Percentiles rank a stretch among this genome's conserved stretches.
These are phyloP conservation scores for Suillus discolor DNA, from an alignment of 768 basidiomycete species.

Conservation along the genomic window DNA sequence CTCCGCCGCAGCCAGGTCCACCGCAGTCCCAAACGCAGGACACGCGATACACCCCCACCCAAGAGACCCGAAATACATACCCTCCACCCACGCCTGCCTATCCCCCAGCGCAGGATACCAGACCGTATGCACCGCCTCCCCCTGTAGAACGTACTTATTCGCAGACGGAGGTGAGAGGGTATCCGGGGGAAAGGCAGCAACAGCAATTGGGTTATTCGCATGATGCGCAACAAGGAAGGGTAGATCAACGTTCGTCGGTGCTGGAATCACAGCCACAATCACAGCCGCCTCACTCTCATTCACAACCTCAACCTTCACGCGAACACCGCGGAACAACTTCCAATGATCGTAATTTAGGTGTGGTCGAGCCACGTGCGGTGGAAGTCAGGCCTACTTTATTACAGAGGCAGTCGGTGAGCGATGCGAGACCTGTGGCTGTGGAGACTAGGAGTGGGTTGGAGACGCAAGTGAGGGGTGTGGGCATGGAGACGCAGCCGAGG, in stretches of 20 bases:
- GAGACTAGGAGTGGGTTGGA: background rate
- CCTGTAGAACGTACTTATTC: background rate
- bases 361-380: constrained; percentile 4
- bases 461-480: background rate
- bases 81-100: background rate
- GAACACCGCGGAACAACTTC: constrained; percentile 23
- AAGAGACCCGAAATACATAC: background rate
- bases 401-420: background rate
- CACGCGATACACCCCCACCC: background rate
- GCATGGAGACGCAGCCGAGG: background rate
- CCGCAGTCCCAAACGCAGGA: constrained; percentile 28
- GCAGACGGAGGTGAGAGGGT: background rate
- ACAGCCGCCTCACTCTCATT: constrained; percentile 16
- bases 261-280: constrained; percentile 12
- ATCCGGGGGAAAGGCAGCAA: constrained; percentile 1
- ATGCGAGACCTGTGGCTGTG: background rate
- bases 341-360: constrained; percentile 24
- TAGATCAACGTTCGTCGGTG: constrained; percentile 14
- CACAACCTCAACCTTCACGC: background rate
- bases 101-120: constrained; percentile 5
- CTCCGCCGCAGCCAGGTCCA: constrained; percentile 16
- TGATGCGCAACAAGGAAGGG: constrained; percentile 22
- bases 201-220: constrained; percentile 11
- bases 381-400: background rate
- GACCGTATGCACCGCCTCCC: background rate